Base-by-base conservation (phyloP, 305 asterid genomes). In the Fraxinus dipetala region DNA sequence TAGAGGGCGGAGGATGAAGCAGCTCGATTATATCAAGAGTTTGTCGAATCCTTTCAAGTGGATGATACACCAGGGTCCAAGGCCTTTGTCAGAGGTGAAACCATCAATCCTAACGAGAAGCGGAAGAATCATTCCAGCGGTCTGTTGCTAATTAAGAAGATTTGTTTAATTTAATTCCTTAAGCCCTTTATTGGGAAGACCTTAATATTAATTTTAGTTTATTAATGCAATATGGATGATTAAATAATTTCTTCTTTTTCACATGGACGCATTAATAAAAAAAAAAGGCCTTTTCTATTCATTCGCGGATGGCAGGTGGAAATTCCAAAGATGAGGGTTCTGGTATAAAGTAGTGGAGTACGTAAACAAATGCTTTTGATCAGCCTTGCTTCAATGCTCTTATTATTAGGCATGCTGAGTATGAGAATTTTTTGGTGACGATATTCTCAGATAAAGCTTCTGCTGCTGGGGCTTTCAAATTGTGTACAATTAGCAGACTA, bases 301-400 rank as follows among this genome's bases (percentile, higher is more conserved):
- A 91, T 93, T 91, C 98, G 85, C 97, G 98, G 95, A 95, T 95
- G 98, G 95, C 98, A 92, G 98, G 98, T 95, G 98, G 97, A 95
- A 93, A 88, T 90, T 93, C 98, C 96, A 95, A 91, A 92, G 98
- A 92, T 95, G 98, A 90, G 96, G 95, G 96, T 91, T 95, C 98
- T 91, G 97, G 97, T 95, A 56, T 94, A 95, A 92, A 95, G 97
- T 93, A 92, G 93, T 98, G 98, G 93, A 95, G 98, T 95, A 93
- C 98, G 98, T 95, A 95, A 90, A 90, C 91, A 79, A 90, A 88
- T 90, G 89, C 93, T 90, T 95, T 92, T 93, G 93, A 92, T 93
- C 88, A 89, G 85, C 91, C 89, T 87, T 90, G 87, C 86, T 91
- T 84, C 87, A 82, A 85, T 85, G 90, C 84, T 83, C 84, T 81